A percentile compares a stretch with the other conserved stretches of the same genome.
Evolutionary conservation across 2,329 filamentous ascomycete species (phyloP).

Genomic region (Bipolaris bicolor): DNA sequence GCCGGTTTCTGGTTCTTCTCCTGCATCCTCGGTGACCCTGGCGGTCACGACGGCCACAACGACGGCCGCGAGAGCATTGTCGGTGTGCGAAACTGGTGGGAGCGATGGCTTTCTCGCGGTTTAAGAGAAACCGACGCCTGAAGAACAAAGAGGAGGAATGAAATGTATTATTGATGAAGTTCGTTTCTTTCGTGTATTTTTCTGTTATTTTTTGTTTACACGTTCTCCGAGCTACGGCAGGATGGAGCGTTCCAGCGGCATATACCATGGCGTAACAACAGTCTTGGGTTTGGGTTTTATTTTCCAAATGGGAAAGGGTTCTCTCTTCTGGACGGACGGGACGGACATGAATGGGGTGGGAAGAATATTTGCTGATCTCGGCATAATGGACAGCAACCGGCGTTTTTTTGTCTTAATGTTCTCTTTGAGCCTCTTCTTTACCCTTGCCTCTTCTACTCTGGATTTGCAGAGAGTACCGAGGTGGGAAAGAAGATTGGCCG

Average conservation of each 20-base stretch:
- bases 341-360: slow-evolving; percentile 8
- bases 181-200: slow-evolving; percentile 1
- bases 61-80: slow-evolving; percentile 67
- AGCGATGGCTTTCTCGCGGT: slow-evolving; percentile 59
- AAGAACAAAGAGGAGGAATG: not conserved
- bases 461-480: not conserved
- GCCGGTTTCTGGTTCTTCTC: slow-evolving; percentile 68
- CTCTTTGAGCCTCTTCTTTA: not conserved
- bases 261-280: slow-evolving; percentile 26
- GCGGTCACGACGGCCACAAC: slow-evolving; percentile 63
- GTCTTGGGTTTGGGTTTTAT: slow-evolving; percentile 1
- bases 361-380: slow-evolving; percentile 16
- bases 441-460: not conserved
- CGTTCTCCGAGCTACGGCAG: slow-evolving; percentile 12
- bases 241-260: slow-evolving; percentile 30
- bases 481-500: slow-evolving; percentile 6
- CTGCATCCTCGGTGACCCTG: slow-evolving; percentile 66
- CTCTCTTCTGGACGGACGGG: not conserved
- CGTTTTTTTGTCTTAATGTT: slow-evolving; percentile 16
- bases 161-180: slow-evolving; percentile 1
- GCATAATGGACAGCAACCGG: slow-evolving; percentile 26
- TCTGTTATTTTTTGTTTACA: not conserved
- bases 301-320: slow-evolving; percentile 5
- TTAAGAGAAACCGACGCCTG: slow-evolving; percentile 26
- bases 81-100: slow-evolving; percentile 65